Evolutionary conservation across 805 yeast genomes (phyloP), one percentile per base, ranked within the genome.

Genomic region (Spathaspora boniae): DNA sequence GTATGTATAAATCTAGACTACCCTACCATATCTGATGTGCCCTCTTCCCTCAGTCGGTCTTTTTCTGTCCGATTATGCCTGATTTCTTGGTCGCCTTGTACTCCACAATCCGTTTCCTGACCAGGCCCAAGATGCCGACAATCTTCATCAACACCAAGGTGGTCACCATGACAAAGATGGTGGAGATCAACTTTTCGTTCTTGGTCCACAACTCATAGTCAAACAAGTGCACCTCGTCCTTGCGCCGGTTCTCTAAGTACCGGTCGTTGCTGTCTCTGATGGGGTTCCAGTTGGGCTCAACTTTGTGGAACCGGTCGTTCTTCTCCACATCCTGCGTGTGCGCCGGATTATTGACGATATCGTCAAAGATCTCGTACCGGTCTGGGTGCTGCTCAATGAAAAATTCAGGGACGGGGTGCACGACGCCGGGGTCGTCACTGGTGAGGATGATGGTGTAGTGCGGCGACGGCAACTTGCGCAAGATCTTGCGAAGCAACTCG

Each of bases 401-500:
- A 31, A 51, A 40, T 16, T 53, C 46, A 4, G 68, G 62, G 1
- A 52, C 33, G 2, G 72, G 70, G 39, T 60, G 67, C 19, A 46
- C 40, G 1, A 41, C 34, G 7, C 41, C 31, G n/a, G 50, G 36
- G 9, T 38, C 38, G 27, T 48, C 45, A 11, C 63, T 52, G 4
- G 88, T 76, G 39, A 78, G 64, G 2, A 86, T 54, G 2, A 88
- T 59, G 2, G 87, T 65, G 37, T 71, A 72, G 41, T 76, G 74
- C 0, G 96, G 95, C 0, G 89, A 70, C 1, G 96, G 96, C 9
- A 84, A 55, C 36, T 75, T 77, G 24, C 84, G 72, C n/a, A 84
- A 42, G 4, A 84, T 67, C 14, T 68, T 66, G 34, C 82, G 65
- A 8, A 86, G 47, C 30, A 65, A 58, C 30, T 67, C 72, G 44